These are phyloP conservation scores for Aspergillus quadricinctus DNA, from an alignment of 2,329 filamentous ascomycete genomes.

Conservation along the genomic window DNA sequence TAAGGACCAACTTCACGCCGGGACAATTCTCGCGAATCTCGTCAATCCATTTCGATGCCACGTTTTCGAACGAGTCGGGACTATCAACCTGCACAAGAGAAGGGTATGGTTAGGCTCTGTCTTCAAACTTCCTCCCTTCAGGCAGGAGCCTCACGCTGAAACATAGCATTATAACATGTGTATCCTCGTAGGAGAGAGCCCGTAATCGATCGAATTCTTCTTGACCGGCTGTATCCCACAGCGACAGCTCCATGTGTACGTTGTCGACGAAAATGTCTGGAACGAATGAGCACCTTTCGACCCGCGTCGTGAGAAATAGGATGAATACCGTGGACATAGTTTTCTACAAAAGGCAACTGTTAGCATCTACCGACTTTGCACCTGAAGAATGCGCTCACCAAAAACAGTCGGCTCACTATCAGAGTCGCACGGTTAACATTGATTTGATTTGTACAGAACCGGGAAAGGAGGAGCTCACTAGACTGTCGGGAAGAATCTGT, in stretches of 20 bases:
- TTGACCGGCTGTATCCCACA: slow-evolving; percentile 98
- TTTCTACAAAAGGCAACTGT: slow-evolving; percentile 56
- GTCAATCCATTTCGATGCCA: slow-evolving; percentile 96
- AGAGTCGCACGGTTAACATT: slow-evolving; percentile 18
- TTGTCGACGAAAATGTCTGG: slow-evolving; percentile 96
- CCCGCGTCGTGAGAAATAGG: not conserved
- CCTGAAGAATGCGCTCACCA: slow-evolving; percentile 40
- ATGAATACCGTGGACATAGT: slow-evolving; percentile 87
- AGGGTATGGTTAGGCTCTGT: slow-evolving; percentile 3
- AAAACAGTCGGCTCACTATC: slow-evolving; percentile 86
- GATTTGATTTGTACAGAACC: not conserved
- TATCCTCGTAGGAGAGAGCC: slow-evolving; percentile 95
- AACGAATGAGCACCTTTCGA: slow-evolving; percentile 16
- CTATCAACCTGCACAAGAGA: slow-evolving; percentile 64
- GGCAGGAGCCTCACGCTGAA: slow-evolving; percentile 62
- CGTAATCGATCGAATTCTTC: slow-evolving; percentile 97
- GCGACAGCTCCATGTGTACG: slow-evolving; percentile 91
- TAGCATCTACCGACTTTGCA: slow-evolving; percentile 11
- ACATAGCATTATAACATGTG: slow-evolving; percentile 97
- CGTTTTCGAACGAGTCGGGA: slow-evolving; percentile 94
- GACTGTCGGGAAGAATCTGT: slow-evolving; percentile 91
- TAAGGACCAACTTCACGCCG: slow-evolving; percentile 87
- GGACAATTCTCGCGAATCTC: slow-evolving; percentile 98
- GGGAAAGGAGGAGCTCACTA: slow-evolving; percentile 56
- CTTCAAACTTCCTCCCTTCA: not conserved